Conservation (phyloP, 441 rosid species). For the Erysimum pusillum region DNA sequence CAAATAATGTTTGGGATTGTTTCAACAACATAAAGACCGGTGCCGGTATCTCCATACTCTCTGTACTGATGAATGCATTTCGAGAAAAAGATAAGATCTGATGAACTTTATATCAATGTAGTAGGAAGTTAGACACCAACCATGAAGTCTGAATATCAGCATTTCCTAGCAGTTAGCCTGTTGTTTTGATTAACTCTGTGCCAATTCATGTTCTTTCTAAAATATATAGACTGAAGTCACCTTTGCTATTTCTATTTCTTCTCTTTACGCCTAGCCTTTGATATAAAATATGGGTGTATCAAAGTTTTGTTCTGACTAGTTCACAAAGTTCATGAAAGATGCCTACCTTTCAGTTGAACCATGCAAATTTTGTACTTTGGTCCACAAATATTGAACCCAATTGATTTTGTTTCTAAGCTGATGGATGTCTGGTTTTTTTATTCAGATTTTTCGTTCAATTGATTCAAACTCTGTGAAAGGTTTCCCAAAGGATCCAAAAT, state of each 20-base stretch:
- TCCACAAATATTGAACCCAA: conserved; percentile 9
- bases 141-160: too few relatives aligned
- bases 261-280: conserved; percentile 6
- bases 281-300: background rate
- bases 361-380: background rate
- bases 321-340: conserved; percentile 2
- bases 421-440: conserved; percentile 38
- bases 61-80: too few relatives aligned
- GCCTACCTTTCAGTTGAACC: background rate
- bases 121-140: background rate
- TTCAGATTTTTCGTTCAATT: conserved; percentile 95
- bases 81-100: conserved; percentile 10
- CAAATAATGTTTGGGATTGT: background rate
- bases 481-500: conserved; percentile 92
- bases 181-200: too few relatives aligned
- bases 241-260: background rate
- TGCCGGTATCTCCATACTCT: too few relatives aligned
- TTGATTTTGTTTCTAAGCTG: too few relatives aligned
- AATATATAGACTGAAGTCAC: too few relatives aligned
- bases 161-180: too few relatives aligned
- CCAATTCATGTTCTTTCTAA: background rate
- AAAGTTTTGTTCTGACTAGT: background rate
- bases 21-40: too few relatives aligned
- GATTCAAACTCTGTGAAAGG: conserved; percentile 92
- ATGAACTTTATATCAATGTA: conserved; percentile 12